Evolutionary conservation across 208 protist species (phyloP).

Genomic region (Acanthamoeba lugdunensis): DNA sequence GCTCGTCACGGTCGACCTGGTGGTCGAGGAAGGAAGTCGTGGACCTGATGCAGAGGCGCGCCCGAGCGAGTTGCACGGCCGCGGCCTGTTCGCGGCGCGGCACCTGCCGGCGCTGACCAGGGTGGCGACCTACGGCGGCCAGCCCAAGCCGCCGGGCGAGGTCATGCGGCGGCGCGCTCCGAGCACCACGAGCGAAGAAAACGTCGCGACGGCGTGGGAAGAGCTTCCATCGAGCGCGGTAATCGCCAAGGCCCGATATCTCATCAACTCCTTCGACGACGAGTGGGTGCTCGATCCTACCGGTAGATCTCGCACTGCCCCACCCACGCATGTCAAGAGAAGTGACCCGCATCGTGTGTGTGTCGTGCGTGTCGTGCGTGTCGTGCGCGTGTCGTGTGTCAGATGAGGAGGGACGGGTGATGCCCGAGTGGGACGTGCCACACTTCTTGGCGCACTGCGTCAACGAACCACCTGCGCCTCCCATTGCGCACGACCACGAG

Average conservation of each 20-base stretch:
- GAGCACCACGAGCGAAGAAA: not conserved
- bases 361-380: not conserved
- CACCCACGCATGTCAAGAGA: not conserved
- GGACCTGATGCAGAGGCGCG: not conserved
- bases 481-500: not conserved
- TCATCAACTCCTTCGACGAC: slow-evolving; percentile 45
- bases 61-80: not conserved
- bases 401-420: not conserved
- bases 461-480: slow-evolving; percentile 32
- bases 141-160: not conserved
- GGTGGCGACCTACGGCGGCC: not conserved
- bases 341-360: not conserved
- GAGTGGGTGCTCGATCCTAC: not conserved
- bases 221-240: not conserved
- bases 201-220: not conserved
- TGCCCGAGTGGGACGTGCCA: slow-evolving; percentile 14
- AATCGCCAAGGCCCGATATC: slow-evolving; percentile 15
- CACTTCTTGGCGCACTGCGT: slow-evolving; percentile 7
- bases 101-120: not conserved
- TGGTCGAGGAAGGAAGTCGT: not conserved
- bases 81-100: not conserved
- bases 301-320: not conserved
- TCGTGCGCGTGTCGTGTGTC: not conserved
- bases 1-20: no score
- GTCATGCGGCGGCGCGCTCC: not conserved